Conservation (phyloP, 306 rosid species). For the Astragalus glycyphyllos region DNA sequence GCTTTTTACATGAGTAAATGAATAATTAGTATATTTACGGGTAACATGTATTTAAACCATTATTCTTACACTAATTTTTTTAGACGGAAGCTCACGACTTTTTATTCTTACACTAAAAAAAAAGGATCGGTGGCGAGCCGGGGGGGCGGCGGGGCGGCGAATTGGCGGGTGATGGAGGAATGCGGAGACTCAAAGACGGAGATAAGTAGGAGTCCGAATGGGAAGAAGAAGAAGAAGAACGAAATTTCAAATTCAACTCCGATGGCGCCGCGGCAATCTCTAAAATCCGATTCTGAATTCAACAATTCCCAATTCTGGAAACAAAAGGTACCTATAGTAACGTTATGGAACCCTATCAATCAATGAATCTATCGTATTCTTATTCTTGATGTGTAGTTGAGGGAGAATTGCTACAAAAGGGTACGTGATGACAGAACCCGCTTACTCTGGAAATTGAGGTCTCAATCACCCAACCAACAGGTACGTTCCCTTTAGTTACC, state of each 20-base stretch:
- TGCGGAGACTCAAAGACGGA: not conserved
- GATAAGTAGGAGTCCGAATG: too few species aligned
- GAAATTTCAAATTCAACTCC: not conserved
- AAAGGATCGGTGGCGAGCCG: too few species aligned
- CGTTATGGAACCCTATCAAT: too few species aligned
- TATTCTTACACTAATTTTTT: too few species aligned
- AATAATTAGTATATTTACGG: too few species aligned
- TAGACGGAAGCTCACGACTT: too few species aligned
- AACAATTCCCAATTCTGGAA: constrained; percentile 67
- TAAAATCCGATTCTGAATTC: constrained; percentile 59
- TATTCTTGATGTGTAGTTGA: constrained; percentile 46
- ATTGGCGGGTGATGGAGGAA: constrained; percentile 27
- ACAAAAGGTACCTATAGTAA: constrained; percentile 51
- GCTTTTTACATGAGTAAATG: too few species aligned
- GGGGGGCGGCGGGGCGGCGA: not conserved
- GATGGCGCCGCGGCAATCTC: constrained; percentile 41
- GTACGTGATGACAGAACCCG: constrained; percentile 74
- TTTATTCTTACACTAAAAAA: too few species aligned
- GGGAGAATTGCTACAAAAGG: constrained; percentile 79
- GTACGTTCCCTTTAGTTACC: constrained; percentile 20
- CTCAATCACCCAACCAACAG: constrained; percentile 50
- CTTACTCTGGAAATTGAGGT: constrained; percentile 79
- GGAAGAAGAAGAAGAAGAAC: too few species aligned
- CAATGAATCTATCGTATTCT: not conserved
- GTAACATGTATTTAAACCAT: too few species aligned